Percentiles rank a stretch among this genome's conserved stretches.
Conservation (phyloP, 2,329 filamentous ascomycete genomes). For the Hypoxylon rubiginosum region DNA sequence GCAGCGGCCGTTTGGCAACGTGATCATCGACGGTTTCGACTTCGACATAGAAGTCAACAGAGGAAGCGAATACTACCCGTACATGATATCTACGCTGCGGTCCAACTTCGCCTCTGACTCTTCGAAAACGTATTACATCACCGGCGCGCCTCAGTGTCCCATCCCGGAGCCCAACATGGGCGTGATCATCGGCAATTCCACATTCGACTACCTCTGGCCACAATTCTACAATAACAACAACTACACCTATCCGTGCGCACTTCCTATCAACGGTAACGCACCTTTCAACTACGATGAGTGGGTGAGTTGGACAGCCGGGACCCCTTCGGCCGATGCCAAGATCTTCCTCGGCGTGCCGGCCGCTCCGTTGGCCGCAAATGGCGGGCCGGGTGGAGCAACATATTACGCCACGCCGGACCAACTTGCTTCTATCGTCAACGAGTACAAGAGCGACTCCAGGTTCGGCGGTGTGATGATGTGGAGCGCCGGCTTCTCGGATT, state of each 20-base stretch:
- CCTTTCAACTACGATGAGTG: slow-evolving; percentile 57
- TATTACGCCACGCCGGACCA: slow-evolving; percentile 54
- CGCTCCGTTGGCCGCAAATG: slow-evolving; percentile 54
- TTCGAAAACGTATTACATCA: slow-evolving; percentile 59
- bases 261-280: slow-evolving; percentile 49
- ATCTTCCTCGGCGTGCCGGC: slow-evolving; percentile 58
- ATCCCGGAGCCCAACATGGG: slow-evolving; percentile 61
- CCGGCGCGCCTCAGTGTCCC: slow-evolving; percentile 61
- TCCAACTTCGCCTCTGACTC: slow-evolving; percentile 53
- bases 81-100: slow-evolving; percentile 50
- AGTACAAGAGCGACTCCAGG: slow-evolving; percentile 48
- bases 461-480: slow-evolving; percentile 59
- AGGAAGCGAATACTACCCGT: slow-evolving; percentile 55
- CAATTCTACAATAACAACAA: slow-evolving; percentile 64
- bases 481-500: slow-evolving; percentile 58
- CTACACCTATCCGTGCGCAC: slow-evolving; percentile 52
- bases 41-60: slow-evolving; percentile 57
- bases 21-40: slow-evolving; percentile 48
- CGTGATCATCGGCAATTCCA: slow-evolving; percentile 53
- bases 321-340: slow-evolving; percentile 54
- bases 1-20: slow-evolving; percentile 61
- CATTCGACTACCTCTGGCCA: slow-evolving; percentile 60
- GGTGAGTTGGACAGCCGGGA: slow-evolving; percentile 50
- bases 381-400: slow-evolving; percentile 48
- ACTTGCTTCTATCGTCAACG: slow-evolving; percentile 49